phyloP scores from a whole-genome alignment of 1,139 yeast species.

The Waltiozyma sp. region DNA sequence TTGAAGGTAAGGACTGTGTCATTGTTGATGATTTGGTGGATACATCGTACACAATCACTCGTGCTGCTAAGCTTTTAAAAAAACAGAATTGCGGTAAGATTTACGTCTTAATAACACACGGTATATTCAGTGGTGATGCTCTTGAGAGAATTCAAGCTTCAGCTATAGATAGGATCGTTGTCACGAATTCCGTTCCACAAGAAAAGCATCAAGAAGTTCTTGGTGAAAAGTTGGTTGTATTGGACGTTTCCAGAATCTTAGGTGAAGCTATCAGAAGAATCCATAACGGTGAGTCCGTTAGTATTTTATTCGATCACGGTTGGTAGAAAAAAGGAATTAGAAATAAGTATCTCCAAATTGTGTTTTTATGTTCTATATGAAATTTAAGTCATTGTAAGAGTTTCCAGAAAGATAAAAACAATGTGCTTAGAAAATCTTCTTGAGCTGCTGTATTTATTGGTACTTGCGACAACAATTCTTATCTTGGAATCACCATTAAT shows the following conservation, averaged over 20 bases:
- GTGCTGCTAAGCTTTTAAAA: slow-evolving; percentile 84
- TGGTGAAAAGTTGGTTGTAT: slow-evolving; percentile 63
- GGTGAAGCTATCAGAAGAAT: slow-evolving; percentile 94
- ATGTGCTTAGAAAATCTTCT: no score
- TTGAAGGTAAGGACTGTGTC: slow-evolving; percentile 71
- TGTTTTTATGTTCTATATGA: background rate
- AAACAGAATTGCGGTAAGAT: slow-evolving; percentile 88
- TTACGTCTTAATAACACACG: slow-evolving; percentile 86
- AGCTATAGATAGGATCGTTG: slow-evolving; percentile 72
- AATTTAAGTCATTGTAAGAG: no score
- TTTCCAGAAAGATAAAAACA: no score
- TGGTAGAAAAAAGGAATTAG: slow-evolving; percentile 12
- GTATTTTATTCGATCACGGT: slow-evolving; percentile 86
- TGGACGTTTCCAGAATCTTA: slow-evolving; percentile 79
- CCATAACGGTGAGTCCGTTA: slow-evolving; percentile 93
- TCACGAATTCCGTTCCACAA: slow-evolving; percentile 94
- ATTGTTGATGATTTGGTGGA: slow-evolving; percentile 89
- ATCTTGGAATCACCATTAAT: no score
- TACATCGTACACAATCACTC: slow-evolving; percentile 81
- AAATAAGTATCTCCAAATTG: no score
- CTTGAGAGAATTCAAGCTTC: slow-evolving; percentile 56
- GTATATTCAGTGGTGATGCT: slow-evolving; percentile 89
- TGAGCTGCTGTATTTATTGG: no score
- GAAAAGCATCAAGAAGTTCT: slow-evolving; percentile 35
- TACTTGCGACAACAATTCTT: no score